Evolutionary conservation across 306 rosid genomes (phyloP), one percentile per base, ranked within the genome.

Genomic region (Biancaea sappan): DNA sequence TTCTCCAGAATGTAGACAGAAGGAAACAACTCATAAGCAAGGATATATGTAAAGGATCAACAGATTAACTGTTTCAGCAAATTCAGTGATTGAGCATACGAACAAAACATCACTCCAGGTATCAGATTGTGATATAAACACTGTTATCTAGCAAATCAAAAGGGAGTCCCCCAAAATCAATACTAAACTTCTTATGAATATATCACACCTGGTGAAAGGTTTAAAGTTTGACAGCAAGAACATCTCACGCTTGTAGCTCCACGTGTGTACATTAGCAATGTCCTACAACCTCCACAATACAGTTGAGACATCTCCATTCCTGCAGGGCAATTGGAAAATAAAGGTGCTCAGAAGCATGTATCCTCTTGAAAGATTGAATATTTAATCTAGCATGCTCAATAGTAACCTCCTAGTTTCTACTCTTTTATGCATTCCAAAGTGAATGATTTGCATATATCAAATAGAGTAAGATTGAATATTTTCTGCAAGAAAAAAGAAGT

Each of bases 171-270:
- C 10, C 19, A 79, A 78, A 73, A 74, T 71, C 53, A 77, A 59
- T 37, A 11, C 61, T 21, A 35, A 53, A 52, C 64, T 25, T 41
- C 68, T 56, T 38, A 26, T 48, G 66, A 48, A 79, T 29, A 62
- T 25, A 69, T 35, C 69, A 68, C 84, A 95, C 99, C 99, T 77
- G 96, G 88, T 40, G 87, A 96, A 79, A 84, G 97, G 86, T 90
- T 95, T 71, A 92, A 88, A 5, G 93, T 90, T 28, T 92, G 93
- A 81, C 98, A 95, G 77, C 98, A 92, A 19, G 98, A 90, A 86
- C 99, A 95, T 84, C 97, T 88, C 75, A 95, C 99, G 65, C 99
- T 95, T 18, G 99, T 85, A 62, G 97, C 99, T 66, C 97, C 91
- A 3, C 92, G 88, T 34, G 98, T 80, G 80, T 90, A 87, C 99